Evolutionary conservation across 78 protist genomes (phyloP), one percentile per base, ranked within the genome.

Genomic region (Dictyostelium citrinum): DNA sequence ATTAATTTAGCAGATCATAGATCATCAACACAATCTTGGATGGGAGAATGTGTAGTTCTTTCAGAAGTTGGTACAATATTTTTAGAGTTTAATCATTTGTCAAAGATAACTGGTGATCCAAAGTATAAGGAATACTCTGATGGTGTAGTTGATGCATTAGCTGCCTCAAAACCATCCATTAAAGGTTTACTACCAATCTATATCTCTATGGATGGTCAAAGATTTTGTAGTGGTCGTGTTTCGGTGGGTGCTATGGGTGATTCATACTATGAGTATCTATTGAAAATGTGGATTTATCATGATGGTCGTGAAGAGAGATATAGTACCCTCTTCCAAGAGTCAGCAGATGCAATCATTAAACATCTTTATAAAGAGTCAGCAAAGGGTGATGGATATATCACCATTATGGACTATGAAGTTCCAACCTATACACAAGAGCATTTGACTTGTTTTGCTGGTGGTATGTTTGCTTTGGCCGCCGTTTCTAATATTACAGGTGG

Each of bases 381-480:
- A 20, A 35, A 35, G 37, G 45, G 37, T 37, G n/a, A 17, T 71
- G 39, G 45, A 12, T 71, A 35, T 16, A 35, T 71, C 11, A 31
- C 39, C 0, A 71, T 27, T 71, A 14, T 71, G n/a, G 79, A 71
- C 5, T 35, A 71, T 20, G 79, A 31, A 0, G n/a, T 27, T 17
- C 39, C 43, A 35, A 31, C 29, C 16, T 8, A 35, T 12, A 29
- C 82, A 31, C 90, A 96, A 97, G 99, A 97, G 82, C 97, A 97
- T 31, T 55, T 97, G 12, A 97, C 97, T 17, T 98, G 99, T 90
- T 97, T 97, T 33, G 95, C 94, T 1, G 98, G 95, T 20, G 99
- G 98, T 41, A 97, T 98, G 98, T 74, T 96, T 16, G 98, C 94
- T 5, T 77, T 97, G 17, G 98, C 95, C 24, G 96, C 91, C 11